Percentiles rank a stretch among this genome's conserved stretches.
Evolutionary conservation across 2,329 filamentous ascomycete species (phyloP).

Genomic region (Amylocarpus encephaloides): DNA sequence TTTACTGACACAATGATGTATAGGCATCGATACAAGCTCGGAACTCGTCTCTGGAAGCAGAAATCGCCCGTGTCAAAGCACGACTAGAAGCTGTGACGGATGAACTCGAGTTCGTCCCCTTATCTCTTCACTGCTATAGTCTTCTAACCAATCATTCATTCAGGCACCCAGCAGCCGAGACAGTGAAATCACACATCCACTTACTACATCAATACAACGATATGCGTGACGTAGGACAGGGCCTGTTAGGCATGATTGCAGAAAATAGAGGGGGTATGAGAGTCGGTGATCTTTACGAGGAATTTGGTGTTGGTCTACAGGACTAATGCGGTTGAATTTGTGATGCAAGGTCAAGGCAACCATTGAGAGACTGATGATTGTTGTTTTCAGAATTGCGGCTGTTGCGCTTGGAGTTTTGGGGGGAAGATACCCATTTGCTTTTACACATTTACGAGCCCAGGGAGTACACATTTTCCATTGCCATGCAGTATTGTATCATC

Average conservation of each 20-base stretch:
- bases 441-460: background rate
- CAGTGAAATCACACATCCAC: conserved; percentile 57
- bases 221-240: conserved; percentile 61
- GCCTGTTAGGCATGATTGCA: conserved; percentile 60
- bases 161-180: conserved; percentile 34
- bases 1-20: background rate
- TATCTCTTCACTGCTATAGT: background rate
- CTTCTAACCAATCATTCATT: background rate
- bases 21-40: conserved; percentile 36
- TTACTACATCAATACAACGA: conserved; percentile 65
- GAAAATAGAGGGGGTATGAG: conserved; percentile 53
- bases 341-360: too few relatives aligned
- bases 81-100: conserved; percentile 33
- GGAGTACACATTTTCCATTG: background rate
- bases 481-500: too few relatives aligned
- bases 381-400: background rate
- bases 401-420: conserved; percentile 3
- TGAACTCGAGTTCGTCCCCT: conserved; percentile 29
- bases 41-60: conserved; percentile 38
- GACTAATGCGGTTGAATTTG: too few relatives aligned
- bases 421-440: conserved; percentile 24
- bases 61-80: conserved; percentile 25
- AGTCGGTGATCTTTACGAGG: conserved; percentile 31
- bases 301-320: conserved; percentile 30
- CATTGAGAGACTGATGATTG: background rate